Evolutionary conservation across 768 basidiomycete species (phyloP).

Genomic region (Tulasnella sp.): DNA sequence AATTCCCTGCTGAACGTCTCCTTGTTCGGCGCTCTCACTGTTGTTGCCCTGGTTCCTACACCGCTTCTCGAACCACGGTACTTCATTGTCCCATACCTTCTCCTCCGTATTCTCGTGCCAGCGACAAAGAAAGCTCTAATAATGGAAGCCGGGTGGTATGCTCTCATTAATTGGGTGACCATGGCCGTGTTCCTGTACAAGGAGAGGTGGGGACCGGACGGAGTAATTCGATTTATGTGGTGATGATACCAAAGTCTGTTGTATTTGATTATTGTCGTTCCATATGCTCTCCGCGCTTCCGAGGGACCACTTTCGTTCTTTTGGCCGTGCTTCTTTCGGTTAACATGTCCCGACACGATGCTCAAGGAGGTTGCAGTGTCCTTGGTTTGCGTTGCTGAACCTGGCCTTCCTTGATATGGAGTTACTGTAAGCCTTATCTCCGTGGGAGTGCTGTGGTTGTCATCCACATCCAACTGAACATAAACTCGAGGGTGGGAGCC

Average conservation of each 20-base stretch:
- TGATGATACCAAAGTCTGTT: slow-evolving; percentile 41
- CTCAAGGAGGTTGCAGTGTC: too few relatives aligned
- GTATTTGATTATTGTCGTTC: too few relatives aligned
- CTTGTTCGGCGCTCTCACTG: slow-evolving; percentile 67
- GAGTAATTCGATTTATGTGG: slow-evolving; percentile 92
- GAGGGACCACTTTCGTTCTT: too few relatives aligned
- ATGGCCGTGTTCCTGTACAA: slow-evolving; percentile 81
- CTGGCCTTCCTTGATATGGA: too few relatives aligned
- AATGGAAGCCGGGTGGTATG: slow-evolving; percentile 77
- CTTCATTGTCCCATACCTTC: slow-evolving; percentile 86
- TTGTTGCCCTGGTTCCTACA: slow-evolving; percentile 79
- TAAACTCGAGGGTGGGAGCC: background rate
- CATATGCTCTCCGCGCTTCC: background rate
- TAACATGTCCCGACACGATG: too few relatives aligned
- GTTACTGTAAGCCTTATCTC: too few relatives aligned
- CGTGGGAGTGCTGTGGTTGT: too few relatives aligned
- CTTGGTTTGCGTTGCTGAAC: too few relatives aligned
- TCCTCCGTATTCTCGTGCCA: slow-evolving; percentile 74
- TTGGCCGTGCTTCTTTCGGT: too few relatives aligned
- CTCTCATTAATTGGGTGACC: slow-evolving; percentile 69
- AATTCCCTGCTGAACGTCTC: slow-evolving; percentile 64
- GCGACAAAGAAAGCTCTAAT: slow-evolving; percentile 51
- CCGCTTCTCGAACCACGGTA: slow-evolving; percentile 94
- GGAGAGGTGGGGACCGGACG: slow-evolving; percentile 54
- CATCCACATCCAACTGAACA: too few relatives aligned